These are phyloP conservation scores for Candolleomyces eurysporus DNA, from an alignment of 768 basidiomycete genomes.

Conservation along the genomic window DNA sequence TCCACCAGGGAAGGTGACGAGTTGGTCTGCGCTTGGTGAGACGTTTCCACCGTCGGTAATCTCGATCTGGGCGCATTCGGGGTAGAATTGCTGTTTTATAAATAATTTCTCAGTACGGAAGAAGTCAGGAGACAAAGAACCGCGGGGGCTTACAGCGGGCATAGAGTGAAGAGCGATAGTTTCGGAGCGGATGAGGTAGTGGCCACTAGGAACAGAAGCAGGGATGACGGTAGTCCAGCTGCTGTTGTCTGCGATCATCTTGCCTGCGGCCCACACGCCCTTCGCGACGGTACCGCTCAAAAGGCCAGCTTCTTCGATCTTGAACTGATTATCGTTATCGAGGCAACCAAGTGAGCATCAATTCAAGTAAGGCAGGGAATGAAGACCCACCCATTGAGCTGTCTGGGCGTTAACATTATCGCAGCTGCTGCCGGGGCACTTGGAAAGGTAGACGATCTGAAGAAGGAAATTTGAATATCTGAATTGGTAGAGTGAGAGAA, in stretches of 20 bases:
- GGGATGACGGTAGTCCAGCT: constrained; percentile 48
- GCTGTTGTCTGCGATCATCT: constrained; percentile 44
- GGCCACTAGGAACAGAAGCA: constrained; percentile 38
- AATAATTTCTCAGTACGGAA: neutral
- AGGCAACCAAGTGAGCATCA: neutral
- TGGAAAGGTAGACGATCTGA: constrained; percentile 43
- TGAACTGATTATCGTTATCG: constrained; percentile 29
- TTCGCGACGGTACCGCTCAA: constrained; percentile 39
- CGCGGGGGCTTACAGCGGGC: constrained; percentile 42
- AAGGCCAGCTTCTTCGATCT: constrained; percentile 46
- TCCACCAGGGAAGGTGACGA: constrained; percentile 47
- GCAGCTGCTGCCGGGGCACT: constrained; percentile 43
- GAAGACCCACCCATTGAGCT: constrained; percentile 39
- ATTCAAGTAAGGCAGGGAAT: neutral
- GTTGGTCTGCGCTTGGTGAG: constrained; percentile 40
- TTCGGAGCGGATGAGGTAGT: constrained; percentile 49
- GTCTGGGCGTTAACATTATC: constrained; percentile 35
- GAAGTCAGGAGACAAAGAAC: neutral
- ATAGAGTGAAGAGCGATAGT: constrained; percentile 48
- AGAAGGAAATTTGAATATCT: neutral
- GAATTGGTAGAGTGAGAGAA: neutral
- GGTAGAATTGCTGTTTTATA: constrained; percentile 61
- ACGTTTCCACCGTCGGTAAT: constrained; percentile 41
- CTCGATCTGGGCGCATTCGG: constrained; percentile 49
- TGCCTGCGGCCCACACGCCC: constrained; percentile 41